phyloP scores from a whole-genome alignment of 495 filamentous ascomycete genomes.

The Gamarada debralockiae region DNA sequence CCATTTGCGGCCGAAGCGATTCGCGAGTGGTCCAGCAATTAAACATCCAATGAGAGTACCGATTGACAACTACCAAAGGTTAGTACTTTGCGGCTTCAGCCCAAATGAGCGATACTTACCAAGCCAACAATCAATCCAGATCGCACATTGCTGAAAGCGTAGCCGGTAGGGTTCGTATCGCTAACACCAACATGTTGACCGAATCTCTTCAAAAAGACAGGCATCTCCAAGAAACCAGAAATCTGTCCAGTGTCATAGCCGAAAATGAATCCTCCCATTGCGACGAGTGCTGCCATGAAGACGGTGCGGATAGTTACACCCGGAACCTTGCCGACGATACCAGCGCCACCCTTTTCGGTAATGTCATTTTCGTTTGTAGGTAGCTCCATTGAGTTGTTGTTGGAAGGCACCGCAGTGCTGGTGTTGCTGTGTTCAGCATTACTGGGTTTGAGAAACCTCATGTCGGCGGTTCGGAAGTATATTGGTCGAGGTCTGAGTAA shows the following conservation, averaged over 20 bases:
- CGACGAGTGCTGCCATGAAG: conserved; percentile 35
- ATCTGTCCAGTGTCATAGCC: conserved; percentile 65
- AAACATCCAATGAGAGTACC: conserved; percentile 86
- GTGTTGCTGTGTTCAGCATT: neutral
- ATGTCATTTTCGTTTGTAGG: neutral
- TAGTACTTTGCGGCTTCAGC: conserved; percentile 19
- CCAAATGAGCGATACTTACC: conserved; percentile 27
- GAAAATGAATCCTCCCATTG: conserved; percentile 75
- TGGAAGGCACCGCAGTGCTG: neutral
- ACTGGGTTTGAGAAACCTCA: neutral
- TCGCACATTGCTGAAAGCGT: conserved; percentile 50
- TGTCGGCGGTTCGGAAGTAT: too few relatives aligned
- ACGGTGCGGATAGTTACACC: conserved; percentile 49
- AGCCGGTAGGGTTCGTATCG: conserved; percentile 41
- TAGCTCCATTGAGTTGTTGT: neutral
- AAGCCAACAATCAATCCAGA: conserved; percentile 55
- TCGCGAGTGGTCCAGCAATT: conserved; percentile 61
- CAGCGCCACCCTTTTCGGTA: neutral
- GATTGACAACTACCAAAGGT: conserved; percentile 64
- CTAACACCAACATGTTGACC: conserved; percentile 20
- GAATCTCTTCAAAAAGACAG: conserved; percentile 43
- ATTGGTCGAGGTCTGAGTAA: too few relatives aligned
- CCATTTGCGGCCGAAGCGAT: conserved; percentile 66
- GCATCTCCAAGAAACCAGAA: conserved; percentile 59
- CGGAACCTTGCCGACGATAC: conserved; percentile 31